phyloP scores from a whole-genome alignment of 768 basidiomycete species.

The Baorangia bicolor region DNA sequence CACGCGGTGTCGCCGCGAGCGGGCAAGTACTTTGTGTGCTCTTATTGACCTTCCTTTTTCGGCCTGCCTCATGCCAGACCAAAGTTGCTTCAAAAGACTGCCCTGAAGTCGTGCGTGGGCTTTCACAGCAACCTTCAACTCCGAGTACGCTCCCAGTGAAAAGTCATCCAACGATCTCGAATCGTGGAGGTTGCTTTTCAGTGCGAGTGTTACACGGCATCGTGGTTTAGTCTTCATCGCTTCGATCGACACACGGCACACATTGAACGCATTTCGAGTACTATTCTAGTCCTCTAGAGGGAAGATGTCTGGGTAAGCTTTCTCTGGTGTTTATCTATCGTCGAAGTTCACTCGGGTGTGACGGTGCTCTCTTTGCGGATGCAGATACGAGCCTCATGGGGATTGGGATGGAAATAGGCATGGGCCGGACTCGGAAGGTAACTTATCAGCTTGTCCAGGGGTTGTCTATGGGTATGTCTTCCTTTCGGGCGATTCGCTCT shows the following conservation, averaged over 20 bases:
- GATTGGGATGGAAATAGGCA: background rate
- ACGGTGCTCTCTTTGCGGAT: background rate
- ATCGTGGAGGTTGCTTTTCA: slow-evolving; percentile 4
- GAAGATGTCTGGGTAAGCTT: background rate
- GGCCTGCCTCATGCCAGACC: background rate
- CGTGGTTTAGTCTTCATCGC: background rate
- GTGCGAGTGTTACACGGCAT: background rate
- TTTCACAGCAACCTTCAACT: background rate
- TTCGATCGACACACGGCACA: background rate
- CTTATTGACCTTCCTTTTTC: background rate
- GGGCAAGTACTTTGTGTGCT: too few relatives aligned
- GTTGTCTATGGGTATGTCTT: background rate
- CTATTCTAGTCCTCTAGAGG: too few relatives aligned
- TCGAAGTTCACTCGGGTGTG: background rate
- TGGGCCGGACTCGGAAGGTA: background rate
- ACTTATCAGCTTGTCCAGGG: background rate
- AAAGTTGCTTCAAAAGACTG: background rate
- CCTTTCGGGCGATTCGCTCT: too few relatives aligned
- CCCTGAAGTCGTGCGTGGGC: slow-evolving; percentile 3
- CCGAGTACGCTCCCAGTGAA: background rate
- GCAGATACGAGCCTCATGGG: background rate
- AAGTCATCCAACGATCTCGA: background rate
- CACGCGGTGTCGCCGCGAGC: too few relatives aligned
- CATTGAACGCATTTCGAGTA: background rate
- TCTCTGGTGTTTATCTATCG: background rate